phyloP scores from a whole-genome alignment of 345 rosid genomes.

The Syzygium grande region DNA sequence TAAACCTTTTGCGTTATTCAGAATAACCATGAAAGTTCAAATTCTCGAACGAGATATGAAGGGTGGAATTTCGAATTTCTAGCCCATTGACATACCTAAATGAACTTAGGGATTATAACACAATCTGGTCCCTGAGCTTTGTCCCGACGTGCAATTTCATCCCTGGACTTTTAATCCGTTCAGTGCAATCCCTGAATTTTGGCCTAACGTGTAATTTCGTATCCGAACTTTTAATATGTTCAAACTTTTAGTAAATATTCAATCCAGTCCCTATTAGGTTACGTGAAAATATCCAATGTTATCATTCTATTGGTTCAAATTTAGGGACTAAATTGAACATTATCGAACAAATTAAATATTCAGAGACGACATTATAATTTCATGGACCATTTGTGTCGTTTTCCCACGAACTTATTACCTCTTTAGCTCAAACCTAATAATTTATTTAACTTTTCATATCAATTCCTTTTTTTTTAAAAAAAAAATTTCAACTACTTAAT shows the following conservation, averaged over 20 bases:
- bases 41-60: background rate
- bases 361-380: accelerated
- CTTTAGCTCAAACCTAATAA: background rate
- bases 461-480: too few relatives aligned
- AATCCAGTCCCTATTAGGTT: background rate
- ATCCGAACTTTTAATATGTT: background rate
- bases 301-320: background rate
- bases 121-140: background rate
- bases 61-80: background rate
- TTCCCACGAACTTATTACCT: background rate
- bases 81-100: background rate
- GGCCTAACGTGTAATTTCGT: accelerated
- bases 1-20: background rate
- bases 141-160: accelerated
- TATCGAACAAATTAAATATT: background rate
- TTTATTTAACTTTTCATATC: background rate
- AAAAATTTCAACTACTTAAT: background rate
- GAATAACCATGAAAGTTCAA: background rate
- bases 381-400: background rate
- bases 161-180: background rate
- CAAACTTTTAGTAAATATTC: background rate
- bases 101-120: background rate
- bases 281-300: background rate
- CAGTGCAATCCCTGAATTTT: accelerated
- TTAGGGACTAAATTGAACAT: background rate